These are phyloP conservation scores for Neoarthrinium moseri DNA, from an alignment of 2,329 filamentous ascomycete species.

Conservation along the genomic window DNA sequence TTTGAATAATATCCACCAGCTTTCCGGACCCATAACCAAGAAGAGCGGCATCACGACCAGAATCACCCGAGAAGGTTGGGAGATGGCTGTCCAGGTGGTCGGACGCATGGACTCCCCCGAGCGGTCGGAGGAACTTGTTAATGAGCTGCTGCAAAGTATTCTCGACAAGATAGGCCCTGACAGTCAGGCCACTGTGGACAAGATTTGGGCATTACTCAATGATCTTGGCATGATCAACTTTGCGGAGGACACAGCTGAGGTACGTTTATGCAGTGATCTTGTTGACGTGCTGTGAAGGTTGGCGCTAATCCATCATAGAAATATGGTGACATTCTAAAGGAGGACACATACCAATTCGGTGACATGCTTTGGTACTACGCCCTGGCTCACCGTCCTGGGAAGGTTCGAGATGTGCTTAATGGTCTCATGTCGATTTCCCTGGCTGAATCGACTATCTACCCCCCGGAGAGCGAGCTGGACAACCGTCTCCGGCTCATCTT, in stretches of 20 bases:
- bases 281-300: not conserved
- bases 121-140: slow-evolving; percentile 71
- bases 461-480: slow-evolving; percentile 70
- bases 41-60: slow-evolving; percentile 29
- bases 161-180: slow-evolving; percentile 63
- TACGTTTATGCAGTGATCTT: slow-evolving; percentile 40
- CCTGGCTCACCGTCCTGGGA: slow-evolving; percentile 73
- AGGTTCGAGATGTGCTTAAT: slow-evolving; percentile 83
- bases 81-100: slow-evolving; percentile 80
- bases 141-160: slow-evolving; percentile 66
- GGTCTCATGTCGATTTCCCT: slow-evolving; percentile 85
- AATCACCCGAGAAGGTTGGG: slow-evolving; percentile 72
- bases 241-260: slow-evolving; percentile 79
- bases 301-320: slow-evolving; percentile 53
- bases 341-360: slow-evolving; percentile 75
- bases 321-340: slow-evolving; percentile 76
- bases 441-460: slow-evolving; percentile 79
- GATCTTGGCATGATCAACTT: slow-evolving; percentile 76
- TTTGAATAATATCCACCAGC: slow-evolving; percentile 55
- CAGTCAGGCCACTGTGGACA: slow-evolving; percentile 72
- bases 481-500: slow-evolving; percentile 68
- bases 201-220: slow-evolving; percentile 75
- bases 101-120: slow-evolving; percentile 75
- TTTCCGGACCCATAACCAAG: slow-evolving; percentile 33
- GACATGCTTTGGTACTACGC: slow-evolving; percentile 90